Percentiles rank a stretch among this genome's conserved stretches.
Evolutionary conservation across 2,329 filamentous ascomycete species (phyloP).

Genomic region (Microcyclospora tardicrescens): DNA sequence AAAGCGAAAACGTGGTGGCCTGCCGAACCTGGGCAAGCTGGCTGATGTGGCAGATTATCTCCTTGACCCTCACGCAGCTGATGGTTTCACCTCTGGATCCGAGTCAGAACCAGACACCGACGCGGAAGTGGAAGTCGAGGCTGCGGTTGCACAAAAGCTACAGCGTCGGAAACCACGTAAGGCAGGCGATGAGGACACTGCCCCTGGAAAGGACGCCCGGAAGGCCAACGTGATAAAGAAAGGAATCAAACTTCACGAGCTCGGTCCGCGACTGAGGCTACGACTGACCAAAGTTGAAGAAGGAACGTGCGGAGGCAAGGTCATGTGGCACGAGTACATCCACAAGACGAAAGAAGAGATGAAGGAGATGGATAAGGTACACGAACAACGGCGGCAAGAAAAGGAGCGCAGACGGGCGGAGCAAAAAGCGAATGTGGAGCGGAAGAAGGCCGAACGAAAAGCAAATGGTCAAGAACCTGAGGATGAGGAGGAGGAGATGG

Average conservation of each 20-base stretch:
- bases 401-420: constrained; percentile 71
- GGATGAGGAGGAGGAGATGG: constrained; percentile 25
- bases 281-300: constrained; percentile 94
- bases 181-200: background rate
- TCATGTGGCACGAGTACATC: constrained; percentile 97
- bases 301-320: constrained; percentile 73
- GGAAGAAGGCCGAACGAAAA: constrained; percentile 56
- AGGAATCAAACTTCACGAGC: constrained; percentile 80
- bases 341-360: constrained; percentile 70
- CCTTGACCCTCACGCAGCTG: constrained; percentile 60
- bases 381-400: constrained; percentile 64
- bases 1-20: constrained; percentile 28
- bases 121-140: constrained; percentile 77
- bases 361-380: constrained; percentile 65
- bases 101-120: constrained; percentile 91
- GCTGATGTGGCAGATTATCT: constrained; percentile 93
- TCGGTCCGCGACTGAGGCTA: constrained; percentile 80
- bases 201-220: constrained; percentile 22
- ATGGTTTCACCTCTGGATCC: constrained; percentile 82
- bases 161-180: constrained; percentile 33
- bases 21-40: constrained; percentile 82
- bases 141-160: constrained; percentile 47
- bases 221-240: constrained; percentile 58
- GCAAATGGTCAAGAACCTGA: constrained; percentile 28
- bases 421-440: constrained; percentile 83